These are phyloP conservation scores for Dendrocalamus sinicus DNA, from an alignment of 176 grass and related monocot genomes.

Conservation along the genomic window DNA sequence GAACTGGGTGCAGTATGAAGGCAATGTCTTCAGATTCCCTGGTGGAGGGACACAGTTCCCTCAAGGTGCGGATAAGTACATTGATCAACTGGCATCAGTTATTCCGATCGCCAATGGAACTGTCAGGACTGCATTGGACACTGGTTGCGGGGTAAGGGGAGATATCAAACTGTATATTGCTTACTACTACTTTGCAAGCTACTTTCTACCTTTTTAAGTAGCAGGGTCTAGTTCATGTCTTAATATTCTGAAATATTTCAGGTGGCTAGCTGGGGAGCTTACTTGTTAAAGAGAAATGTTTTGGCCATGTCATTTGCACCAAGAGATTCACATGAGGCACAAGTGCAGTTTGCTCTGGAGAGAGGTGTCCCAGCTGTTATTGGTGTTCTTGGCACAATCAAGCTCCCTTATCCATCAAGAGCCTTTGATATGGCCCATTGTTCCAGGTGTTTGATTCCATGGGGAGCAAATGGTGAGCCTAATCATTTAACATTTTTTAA, in stretches of 20 bases:
- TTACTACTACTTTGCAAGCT: background rate
- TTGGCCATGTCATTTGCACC: slow-evolving; percentile 96
- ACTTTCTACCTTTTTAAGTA: background rate
- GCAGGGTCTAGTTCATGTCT: slow-evolving; percentile 23
- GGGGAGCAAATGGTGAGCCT: slow-evolving; percentile 78
- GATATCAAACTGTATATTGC: slow-evolving; percentile 8
- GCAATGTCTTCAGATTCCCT: slow-evolving; percentile 88
- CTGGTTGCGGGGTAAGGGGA: slow-evolving; percentile 84
- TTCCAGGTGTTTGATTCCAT: slow-evolving; percentile 94
- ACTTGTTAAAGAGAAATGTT: slow-evolving; percentile 87
- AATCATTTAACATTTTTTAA: slow-evolving; percentile 17
- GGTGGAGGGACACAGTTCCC: slow-evolving; percentile 96
- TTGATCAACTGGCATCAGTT: slow-evolving; percentile 83
- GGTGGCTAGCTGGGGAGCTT: slow-evolving; percentile 98
- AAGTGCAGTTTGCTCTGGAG: slow-evolving; percentile 97
- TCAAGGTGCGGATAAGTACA: slow-evolving; percentile 92
- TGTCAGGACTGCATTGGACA: slow-evolving; percentile 89
- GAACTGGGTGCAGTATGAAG: slow-evolving; percentile 96
- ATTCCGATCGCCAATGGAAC: slow-evolving; percentile 87
- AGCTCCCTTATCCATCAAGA: slow-evolving; percentile 88
- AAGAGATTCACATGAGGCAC: slow-evolving; percentile 92
- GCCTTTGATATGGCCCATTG: slow-evolving; percentile 99
- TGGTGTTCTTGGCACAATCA: slow-evolving; percentile 84
- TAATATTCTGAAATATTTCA: slow-evolving; percentile 45
- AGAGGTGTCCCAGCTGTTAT: slow-evolving; percentile 93